These are phyloP conservation scores for Hortaea sp. DNA, from an alignment of 2,329 filamentous ascomycete species.

Conservation along the genomic window DNA sequence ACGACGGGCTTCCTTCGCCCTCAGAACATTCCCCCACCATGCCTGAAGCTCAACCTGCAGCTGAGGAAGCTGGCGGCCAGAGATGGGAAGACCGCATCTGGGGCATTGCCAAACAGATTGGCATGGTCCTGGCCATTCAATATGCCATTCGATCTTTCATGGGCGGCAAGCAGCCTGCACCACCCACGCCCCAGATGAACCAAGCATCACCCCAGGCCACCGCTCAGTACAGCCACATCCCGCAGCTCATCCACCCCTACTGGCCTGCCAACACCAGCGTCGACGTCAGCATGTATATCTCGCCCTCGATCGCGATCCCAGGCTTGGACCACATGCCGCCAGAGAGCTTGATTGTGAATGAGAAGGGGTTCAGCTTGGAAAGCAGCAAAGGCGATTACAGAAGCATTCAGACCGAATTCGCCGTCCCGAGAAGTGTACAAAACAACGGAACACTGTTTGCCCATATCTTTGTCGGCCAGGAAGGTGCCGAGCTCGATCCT, in stretches of 20 bases:
- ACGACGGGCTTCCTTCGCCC: too few species aligned
- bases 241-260: slow-evolving; percentile 69
- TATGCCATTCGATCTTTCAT: slow-evolving; percentile 48
- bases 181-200: slow-evolving; percentile 7
- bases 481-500: slow-evolving; percentile 69
- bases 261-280: slow-evolving; percentile 72
- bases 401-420: slow-evolving; percentile 64
- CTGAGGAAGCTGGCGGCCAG: neutral
- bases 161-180: slow-evolving; percentile 22
- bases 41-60: slow-evolving; percentile 3
- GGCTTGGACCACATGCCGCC: slow-evolving; percentile 55
- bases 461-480: slow-evolving; percentile 79
- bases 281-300: slow-evolving; percentile 79
- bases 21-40: neutral
- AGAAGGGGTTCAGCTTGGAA: slow-evolving; percentile 56
- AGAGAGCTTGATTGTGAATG: slow-evolving; percentile 64
- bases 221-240: slow-evolving; percentile 49
- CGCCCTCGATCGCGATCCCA: slow-evolving; percentile 59
- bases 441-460: slow-evolving; percentile 90
- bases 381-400: slow-evolving; percentile 62
- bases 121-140: slow-evolving; percentile 50
- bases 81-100: slow-evolving; percentile 18
- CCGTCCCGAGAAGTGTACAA: slow-evolving; percentile 69
- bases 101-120: slow-evolving; percentile 42
- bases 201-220: slow-evolving; percentile 11